phyloP scores from a whole-genome alignment of 139 green algal species.

The Chlamydomonas sphaeroides region DNA sequence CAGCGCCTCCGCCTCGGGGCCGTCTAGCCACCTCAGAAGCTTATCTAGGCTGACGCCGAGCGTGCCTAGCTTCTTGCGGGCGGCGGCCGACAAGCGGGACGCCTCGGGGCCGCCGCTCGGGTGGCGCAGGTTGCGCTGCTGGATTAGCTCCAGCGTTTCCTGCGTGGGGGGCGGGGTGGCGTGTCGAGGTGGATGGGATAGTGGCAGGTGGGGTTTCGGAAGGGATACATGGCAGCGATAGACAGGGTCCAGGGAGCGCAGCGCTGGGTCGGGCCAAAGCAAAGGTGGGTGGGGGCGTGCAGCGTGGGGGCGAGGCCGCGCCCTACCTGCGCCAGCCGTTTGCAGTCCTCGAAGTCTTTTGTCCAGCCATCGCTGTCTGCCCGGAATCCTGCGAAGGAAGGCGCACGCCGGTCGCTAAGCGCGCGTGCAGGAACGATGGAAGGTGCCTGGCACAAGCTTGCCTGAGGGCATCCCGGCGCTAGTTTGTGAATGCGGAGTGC shows the following conservation, averaged over 20 bases:
- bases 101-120: constrained; percentile 76
- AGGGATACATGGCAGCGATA: no score
- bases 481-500: no score
- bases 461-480: no score
- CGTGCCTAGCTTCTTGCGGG: constrained; percentile 83
- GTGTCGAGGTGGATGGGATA: no score
- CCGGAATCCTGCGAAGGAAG: constrained; percentile 66
- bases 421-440: no score
- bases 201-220: no score
- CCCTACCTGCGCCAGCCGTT: constrained; percentile 73
- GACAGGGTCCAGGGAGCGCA: no score
- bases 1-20: constrained; percentile 57
- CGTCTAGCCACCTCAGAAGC: constrained; percentile 73
- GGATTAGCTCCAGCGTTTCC: constrained; percentile 29
- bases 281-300: no score
- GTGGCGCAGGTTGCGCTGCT: constrained; percentile 85
- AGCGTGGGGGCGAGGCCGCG: no score
- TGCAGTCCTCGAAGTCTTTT: constrained; percentile 77
- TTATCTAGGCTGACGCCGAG: constrained; percentile 74
- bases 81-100: constrained; percentile 80
- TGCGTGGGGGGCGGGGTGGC: neutral
- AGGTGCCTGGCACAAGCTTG: no score
- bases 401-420: no score
- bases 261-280: no score
- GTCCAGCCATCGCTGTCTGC: constrained; percentile 77